Base-by-base conservation (phyloP, 2,329 filamentous ascomycete genomes). In the Calonectria crousiana region DNA sequence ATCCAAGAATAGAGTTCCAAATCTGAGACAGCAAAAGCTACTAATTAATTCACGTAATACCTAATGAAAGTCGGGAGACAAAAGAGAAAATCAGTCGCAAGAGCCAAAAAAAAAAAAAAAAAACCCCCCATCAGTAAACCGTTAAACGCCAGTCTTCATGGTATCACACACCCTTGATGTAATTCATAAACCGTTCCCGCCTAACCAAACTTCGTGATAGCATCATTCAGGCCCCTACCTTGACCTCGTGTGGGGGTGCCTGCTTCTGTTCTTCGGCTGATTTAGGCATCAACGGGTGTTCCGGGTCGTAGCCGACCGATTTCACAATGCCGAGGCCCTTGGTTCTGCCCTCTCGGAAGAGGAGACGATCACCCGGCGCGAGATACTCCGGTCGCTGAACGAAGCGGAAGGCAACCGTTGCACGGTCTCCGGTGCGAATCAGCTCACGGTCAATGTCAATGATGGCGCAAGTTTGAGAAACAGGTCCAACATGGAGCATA, bases 401-500 rank as follows among this genome's bases (percentile, higher is more conserved):
- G 82, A 99, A 99, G 13, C 93, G 92, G 86, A 99, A 99, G 0
- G 96, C 97, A 1, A 99, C 97, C 0, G 93, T 93, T 2, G 97
- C 97, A n/a, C 96, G 90, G 83, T 98, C 97, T 13, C 97, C 97
- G 0, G 96, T 98, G 10, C 97, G 92, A 77, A 99, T 98, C 81
- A 96, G 97, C 32, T 94, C 94, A n/a, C 96, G 93, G 83, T 99
- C 97, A 78, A 99, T 97, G 82, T 98, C 97, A 81, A 99, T 98
- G 82, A 99, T 98, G 14, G 95, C 93, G 82, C 97, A 99, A 0
- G 97, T 99, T 86, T 99, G 97, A 51, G 94, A 95, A 53, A 99
- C 94, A 0, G 97, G 95, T 0, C 97, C 97, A 6, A 99, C 96
- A 80, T 99, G 97, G 28, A 99, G 90, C 96, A 98, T 99, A 0